Base-by-base conservation (phyloP, 2,329 filamentous ascomycete species). In the Pseudogymnoascus sp. region DNA sequence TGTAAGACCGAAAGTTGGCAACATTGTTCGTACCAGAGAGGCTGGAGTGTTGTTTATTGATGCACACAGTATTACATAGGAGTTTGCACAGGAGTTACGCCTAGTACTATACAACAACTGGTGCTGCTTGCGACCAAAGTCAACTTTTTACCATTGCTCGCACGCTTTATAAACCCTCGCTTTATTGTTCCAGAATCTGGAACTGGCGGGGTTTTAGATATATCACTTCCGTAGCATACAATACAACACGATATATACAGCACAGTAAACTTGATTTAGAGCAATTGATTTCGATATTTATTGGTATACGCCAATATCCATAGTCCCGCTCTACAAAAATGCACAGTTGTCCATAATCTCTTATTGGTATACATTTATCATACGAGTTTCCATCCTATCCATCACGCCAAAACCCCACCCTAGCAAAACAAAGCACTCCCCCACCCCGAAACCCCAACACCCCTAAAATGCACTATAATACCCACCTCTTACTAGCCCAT, bases 311-410 rank as follows among this genome's bases (percentile, higher is more conserved):
- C 16, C 49, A 55, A 55, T 33, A 55, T 55, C 28, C 16, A 21
- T 33, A 35, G 49, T 12, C 49, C 4, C 9, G 28, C 49, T 21
- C 49, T 33, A 55, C 28, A 35, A 35, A 55, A 55, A 55, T 55
- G 28, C 28, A 55, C 28, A 55, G 3, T 55, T 18, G 5, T 21
- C 49, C 49, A 55, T 33, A 33, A 55, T 55, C 45, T 55, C 25
- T 33, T 55, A 33, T 18, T 55, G 49, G 49, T 55, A 55, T 55
- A 55, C 49, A 55, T 55, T 35, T 16, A 55, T 55, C 49, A 55
- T 55, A 55, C 28, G 28, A 55, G 14, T 33, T 33, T 21, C 28
- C 49, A 21, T 31, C 45, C 8, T 9, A 52, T 31, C 23, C 45
- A 52, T 49, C 25, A 3, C 45, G 28, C 49, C 49, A 33, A 16